Base-by-base conservation (phyloP, 208 protist species). In the Leishmania aethiopica region DNA sequence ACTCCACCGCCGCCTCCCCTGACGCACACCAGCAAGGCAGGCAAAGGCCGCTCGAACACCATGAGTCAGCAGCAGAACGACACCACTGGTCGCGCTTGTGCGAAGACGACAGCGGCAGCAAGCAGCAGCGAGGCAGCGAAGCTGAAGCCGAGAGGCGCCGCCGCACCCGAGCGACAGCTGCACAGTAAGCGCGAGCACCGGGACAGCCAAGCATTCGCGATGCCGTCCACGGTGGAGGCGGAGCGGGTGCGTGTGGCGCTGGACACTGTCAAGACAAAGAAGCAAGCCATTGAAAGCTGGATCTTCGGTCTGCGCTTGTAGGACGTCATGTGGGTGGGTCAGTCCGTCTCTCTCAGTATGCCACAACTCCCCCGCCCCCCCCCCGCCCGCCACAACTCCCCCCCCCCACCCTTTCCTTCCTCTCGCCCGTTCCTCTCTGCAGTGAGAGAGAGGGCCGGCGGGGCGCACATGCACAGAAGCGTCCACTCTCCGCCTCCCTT, bases 251-350 rank as follows among this genome's bases (percentile, higher is more conserved):
- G 57, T 1, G 81, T 71, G 42, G 81, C 81, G 3, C 67, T 84
- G 19, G 75, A 84, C 57, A 85, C 85, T 2, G 62, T 84, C 10
- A 59, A 70, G 57, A 73, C 74, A 4, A 88, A 88, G 81, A 74
- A 84, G 22, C 70, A 82, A 35, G 77, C 81, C 4, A 88, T 88
- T 55, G 77, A 88, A n/a, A 83, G 8, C 2, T 88, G 85, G 85
- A 79, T 88, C 0, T 37, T 22, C 1, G 80, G 73, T 42, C 17
- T 84, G 49, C 64, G 32, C 35, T 5, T 13, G 4, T 10, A 62
- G 3, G 59, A 32, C 59, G 25, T 10, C 59, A 32, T 62, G 28
- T 62, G 59, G 28, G 59, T 8, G 19, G 6, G 59, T 3, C 59
- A 8, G 28, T 32, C 59, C 8, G 28, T 32, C 25, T 57, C 25